A percentile compares a stretch with the other conserved stretches of the same genome.
These are phyloP conservation scores for Lachancea dasiensis DNA, from an alignment of 805 yeast genomes.

Conservation along the genomic window DNA sequence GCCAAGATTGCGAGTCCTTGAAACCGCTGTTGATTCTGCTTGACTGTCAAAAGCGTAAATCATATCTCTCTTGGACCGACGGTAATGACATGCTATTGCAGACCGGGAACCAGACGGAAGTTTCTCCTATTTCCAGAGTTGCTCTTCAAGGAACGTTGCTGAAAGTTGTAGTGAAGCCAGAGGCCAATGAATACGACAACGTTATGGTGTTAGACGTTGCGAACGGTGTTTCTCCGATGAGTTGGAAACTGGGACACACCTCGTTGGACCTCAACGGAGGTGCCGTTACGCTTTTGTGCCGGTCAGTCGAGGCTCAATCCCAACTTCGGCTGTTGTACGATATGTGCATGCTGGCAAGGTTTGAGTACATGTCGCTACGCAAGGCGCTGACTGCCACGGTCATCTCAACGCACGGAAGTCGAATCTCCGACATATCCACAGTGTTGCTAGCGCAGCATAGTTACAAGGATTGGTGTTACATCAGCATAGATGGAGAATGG, in stretches of 20 bases:
- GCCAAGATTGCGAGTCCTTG: conserved; percentile 6
- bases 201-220: conserved; percentile 6
- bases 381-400: conserved; percentile 28
- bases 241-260: conserved; percentile 7
- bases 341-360: conserved; percentile 13
- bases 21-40: conserved; percentile 10
- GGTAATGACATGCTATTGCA: conserved; percentile 1
- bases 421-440: conserved; percentile 27
- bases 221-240: conserved; percentile 6
- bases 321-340: conserved; percentile 5
- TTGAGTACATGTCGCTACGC: conserved; percentile 24
- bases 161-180: conserved; percentile 6
- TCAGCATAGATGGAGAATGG: conserved; percentile 28
- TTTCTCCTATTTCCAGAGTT: conserved; percentile 4
- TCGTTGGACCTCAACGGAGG: conserved; percentile 6
- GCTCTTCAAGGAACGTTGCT: conserved; percentile 8
- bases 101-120: conserved; percentile 2
- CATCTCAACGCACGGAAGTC: conserved; percentile 23
- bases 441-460: conserved; percentile 24
- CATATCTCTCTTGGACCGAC: conserved; percentile 7
- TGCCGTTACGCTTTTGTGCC: conserved; percentile 4
- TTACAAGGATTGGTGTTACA: conserved; percentile 34
- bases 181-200: conserved; percentile 8
- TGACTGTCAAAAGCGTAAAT: conserved; percentile 10
- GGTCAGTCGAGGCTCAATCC: conserved; percentile 6